Evolutionary conservation across 352 stramenopile species (phyloP), one percentile per base, ranked within the genome.

Genomic region (Globisporangium takayamanum): DNA sequence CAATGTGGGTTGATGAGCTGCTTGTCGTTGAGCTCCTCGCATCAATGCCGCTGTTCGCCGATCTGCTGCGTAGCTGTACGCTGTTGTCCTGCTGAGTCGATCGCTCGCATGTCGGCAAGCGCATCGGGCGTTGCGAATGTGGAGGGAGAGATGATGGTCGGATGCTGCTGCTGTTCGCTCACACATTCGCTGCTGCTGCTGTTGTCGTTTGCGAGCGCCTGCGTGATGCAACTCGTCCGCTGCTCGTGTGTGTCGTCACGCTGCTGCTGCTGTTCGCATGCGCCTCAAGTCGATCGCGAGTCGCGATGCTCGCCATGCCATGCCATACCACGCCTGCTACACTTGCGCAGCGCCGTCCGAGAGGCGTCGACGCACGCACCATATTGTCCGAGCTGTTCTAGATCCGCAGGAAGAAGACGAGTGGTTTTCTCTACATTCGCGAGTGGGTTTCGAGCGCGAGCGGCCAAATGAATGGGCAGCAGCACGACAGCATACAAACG

Each of bases 331-430:
- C 3, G 10, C 22, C 5, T 26, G 36, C 28, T 39, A 60, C 16
- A 55, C 33, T 26, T 39, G 15, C 25, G 3, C 26, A 48, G 2
- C 28, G 28, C 3, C 28, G 5, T 3, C 28, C 41, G 41, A 25
- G 44, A 49, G 33, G 44, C 44, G 44, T 26, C 44, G 18, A 26
- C 26, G 5, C 39, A 78, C 80, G 75, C 79, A 90, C 80, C 80
- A 90, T 90, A 54, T 71, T 69, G 66, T 84, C 83, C 72, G 69
- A 73, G 74, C 72, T 80, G 77, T 81, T 88, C 73, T 73, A 79
- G 77, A 86, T 88, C 71, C 84, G 81, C 73, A 88, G 82, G 82
- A 92, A 92, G 82, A 92, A 92, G 80, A 83, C 76, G 78, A 92
- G 80, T 92, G 81, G 62, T 75, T 87, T 84, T 70, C 57, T 49